A percentile compares a stretch with the other conserved stretches of the same genome.
These are phyloP conservation scores for Trichoderma reesei DNA, from an alignment of 495 filamentous ascomycete species.

Conservation along the genomic window DNA sequence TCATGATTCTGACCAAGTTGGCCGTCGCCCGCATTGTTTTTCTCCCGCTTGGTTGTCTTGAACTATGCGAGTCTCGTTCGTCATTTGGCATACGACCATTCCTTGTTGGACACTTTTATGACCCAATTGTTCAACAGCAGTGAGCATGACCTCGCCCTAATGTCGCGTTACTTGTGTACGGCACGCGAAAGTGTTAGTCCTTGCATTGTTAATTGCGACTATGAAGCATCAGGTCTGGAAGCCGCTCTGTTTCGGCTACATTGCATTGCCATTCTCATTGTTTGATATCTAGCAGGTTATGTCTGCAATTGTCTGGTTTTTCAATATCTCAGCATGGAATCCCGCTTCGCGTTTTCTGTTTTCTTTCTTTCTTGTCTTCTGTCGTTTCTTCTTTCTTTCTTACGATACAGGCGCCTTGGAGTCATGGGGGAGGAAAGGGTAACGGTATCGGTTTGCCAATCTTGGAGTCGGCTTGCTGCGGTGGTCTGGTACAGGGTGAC, in stretches of 20 bases:
- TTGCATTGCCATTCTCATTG: constrained; percentile 7
- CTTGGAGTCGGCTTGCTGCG: constrained; percentile 4
- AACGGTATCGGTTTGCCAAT: constrained; percentile 3
- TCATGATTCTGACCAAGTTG: constrained; percentile 14
- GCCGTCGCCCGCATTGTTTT: neutral
- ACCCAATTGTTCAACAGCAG: neutral
- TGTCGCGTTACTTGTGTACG: neutral
- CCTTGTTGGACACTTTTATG: neutral
- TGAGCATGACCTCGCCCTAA: neutral
- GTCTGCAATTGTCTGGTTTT: constrained; percentile 6
- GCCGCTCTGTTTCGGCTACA: neutral
- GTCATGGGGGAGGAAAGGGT: constrained; percentile 1
- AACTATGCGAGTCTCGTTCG: neutral
- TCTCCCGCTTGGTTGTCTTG: neutral
- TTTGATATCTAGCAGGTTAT: constrained; percentile 8
- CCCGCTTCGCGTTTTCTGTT: neutral
- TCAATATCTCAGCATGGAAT: constrained; percentile 3
- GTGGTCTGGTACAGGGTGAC: constrained; percentile 1
- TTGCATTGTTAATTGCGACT: constrained; percentile 1
- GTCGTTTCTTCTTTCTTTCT: too few species aligned
- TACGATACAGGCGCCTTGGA: constrained; percentile 6
- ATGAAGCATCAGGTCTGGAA: neutral
- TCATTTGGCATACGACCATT: neutral
- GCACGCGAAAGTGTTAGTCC: neutral
- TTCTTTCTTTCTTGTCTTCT: neutral